Base-by-base conservation (phyloP, 441 rosid species). In the Gossypium davidsonii region DNA sequence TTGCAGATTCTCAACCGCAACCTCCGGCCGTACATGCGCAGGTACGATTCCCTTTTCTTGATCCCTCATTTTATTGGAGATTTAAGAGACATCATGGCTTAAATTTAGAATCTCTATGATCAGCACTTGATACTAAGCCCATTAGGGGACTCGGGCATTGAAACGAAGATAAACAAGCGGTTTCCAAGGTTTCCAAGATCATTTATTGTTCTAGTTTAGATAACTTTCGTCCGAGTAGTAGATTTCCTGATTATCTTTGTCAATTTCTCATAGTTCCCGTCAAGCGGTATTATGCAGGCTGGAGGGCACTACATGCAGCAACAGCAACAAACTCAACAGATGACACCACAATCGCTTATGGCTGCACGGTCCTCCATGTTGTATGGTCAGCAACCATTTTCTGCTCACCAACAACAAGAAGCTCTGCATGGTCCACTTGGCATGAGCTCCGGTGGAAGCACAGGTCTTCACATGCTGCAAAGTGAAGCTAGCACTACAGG, bases 1-100 rank as follows among this genome's bases (percentile, higher is more conserved):
- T 94, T 10, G 98, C 99, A 12, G 98, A 94, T 81, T 88, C 98
- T 83, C 99, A 94, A 78, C 98, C 98, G 70, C 98, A 89, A 65
- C 91, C 94, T 17, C 90, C 94, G 2, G 62, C 80, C 12, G 59
- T 90, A 85, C 97, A 94, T 80, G 39, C 91, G 78, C 98, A 94
- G 93, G 99, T 92, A 74, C 6, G 14, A 64, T 1, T 42, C 20
- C 46, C 20, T 5, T 53, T 53, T 53, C 23, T 53, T 15, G 23
- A 7, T 18, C 11, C 26, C 12, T 31, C 37, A 31, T 31, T 31
- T 5, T 31, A 31, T 31, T 31, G 37, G 37, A 31, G 37, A 31
- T 31, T 31, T 31, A 31, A 31, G 37, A 31, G 37, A 31, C 37
- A 31, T 31, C 37, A 31, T 31, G 37, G 6, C 4, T 31, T 4